Evolutionary conservation across 352 stramenopile species (phyloP).

Genomic region (Pythium guiyangense): DNA sequence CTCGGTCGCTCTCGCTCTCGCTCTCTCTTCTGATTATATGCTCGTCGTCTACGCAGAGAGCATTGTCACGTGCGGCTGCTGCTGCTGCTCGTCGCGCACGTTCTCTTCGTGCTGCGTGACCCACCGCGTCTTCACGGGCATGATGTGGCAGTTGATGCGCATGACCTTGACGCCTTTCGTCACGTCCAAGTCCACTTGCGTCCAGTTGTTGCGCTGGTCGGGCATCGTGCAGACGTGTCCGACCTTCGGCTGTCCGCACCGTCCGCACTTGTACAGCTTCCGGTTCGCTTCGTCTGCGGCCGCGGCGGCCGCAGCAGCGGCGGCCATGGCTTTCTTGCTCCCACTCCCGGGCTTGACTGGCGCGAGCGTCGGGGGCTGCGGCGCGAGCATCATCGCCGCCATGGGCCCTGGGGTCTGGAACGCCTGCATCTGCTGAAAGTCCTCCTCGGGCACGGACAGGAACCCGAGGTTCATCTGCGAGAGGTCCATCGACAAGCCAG

Average conservation of each 20-base stretch:
- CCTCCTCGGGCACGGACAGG: conserved; percentile 55
- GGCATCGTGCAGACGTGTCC: conserved; percentile 85
- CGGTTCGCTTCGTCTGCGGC: conserved; percentile 39
- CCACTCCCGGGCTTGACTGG: conserved; percentile 14
- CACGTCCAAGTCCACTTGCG: conserved; percentile 69
- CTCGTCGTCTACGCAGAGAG: neutral
- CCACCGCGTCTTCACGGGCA: conserved; percentile 67
- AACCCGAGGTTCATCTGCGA: conserved; percentile 77
- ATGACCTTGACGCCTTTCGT: conserved; percentile 72
- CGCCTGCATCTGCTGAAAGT: conserved; percentile 38
- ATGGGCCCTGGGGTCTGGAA: conserved; percentile 11
- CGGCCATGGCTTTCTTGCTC: conserved; percentile 21
- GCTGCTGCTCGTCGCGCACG: conserved; percentile 11
- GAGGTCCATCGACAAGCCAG: conserved; percentile 80
- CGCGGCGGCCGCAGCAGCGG: neutral
- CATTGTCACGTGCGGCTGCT: neutral
- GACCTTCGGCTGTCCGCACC: conserved; percentile 82
- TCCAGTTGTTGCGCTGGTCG: conserved; percentile 84
- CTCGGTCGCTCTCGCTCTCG: too few relatives aligned
- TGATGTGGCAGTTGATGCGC: conserved; percentile 69
- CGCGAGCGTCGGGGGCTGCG: conserved; percentile 9
- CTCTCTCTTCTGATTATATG: too few relatives aligned
- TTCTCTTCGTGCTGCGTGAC: conserved; percentile 63
- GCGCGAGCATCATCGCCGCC: conserved; percentile 9
- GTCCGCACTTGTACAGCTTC: conserved; percentile 86